These are phyloP conservation scores for Podaxis sp. DNA, from an alignment of 768 basidiomycete species.

Conservation along the genomic window DNA sequence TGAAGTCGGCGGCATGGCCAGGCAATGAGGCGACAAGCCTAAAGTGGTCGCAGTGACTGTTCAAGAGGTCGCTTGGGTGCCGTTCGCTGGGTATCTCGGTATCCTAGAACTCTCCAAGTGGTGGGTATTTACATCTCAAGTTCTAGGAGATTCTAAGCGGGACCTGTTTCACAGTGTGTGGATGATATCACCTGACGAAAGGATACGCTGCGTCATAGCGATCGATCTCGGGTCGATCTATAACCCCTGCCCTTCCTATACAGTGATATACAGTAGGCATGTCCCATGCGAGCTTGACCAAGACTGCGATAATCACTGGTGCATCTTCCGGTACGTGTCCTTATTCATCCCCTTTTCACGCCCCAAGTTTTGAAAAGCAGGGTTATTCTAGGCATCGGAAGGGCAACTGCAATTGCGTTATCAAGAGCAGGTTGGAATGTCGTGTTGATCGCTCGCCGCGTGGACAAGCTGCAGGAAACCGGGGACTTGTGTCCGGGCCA, in stretches of 20 bases:
- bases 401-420: slow-evolving; percentile 65
- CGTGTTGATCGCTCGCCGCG: slow-evolving; percentile 63
- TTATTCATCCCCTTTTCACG: not conserved
- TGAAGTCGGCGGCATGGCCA: not conserved
- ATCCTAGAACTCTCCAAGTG: not conserved
- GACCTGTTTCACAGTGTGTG: not conserved
- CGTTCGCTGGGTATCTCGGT: not conserved
- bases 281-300: slow-evolving; percentile 17
- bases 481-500: slow-evolving; percentile 37
- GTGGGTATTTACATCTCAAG: not conserved
- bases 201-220: not conserved
- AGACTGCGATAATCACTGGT: slow-evolving; percentile 41
- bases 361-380: not conserved
- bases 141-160: not conserved
- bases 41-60: not conserved
- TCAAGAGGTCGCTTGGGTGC: not conserved
- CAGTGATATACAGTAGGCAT: not conserved
- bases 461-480: slow-evolving; percentile 59
- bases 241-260: not conserved
- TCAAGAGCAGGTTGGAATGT: slow-evolving; percentile 69
- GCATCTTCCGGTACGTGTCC: slow-evolving; percentile 55
- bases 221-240: not conserved
- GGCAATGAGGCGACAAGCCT: not conserved
- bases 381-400: slow-evolving; percentile 54
- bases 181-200: not conserved